Conservation (phyloP, 352 stramenopile genomes). For the Phytopythium cucurbitacearum region DNA sequence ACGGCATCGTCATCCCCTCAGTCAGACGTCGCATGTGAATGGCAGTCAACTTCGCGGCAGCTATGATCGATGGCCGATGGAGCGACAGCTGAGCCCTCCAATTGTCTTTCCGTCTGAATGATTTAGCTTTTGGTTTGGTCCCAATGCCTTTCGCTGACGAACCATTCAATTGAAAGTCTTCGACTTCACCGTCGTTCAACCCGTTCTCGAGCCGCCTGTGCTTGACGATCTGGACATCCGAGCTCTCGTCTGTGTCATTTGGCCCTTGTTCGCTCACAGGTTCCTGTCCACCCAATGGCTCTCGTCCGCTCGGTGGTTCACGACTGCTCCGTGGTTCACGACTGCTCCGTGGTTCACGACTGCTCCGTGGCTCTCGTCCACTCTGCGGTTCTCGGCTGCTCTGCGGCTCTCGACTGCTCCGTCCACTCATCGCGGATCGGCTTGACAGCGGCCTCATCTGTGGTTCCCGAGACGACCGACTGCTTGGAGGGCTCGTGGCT, state of each 20-base stretch:
- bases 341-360: background rate
- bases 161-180: too few species aligned
- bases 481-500: constrained; percentile 21
- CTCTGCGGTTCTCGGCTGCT: constrained; percentile 7
- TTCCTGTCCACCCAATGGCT: too few species aligned
- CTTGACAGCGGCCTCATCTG: constrained; percentile 29
- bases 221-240: too few species aligned
- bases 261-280: too few species aligned
- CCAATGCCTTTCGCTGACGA: too few species aligned
- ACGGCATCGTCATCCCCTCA: background rate
- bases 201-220: too few species aligned
- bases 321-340: background rate
- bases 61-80: constrained; percentile 13
- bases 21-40: constrained; percentile 11
- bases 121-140: too few species aligned
- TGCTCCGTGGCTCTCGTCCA: constrained; percentile 4
- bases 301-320: background rate
- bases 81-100: constrained; percentile 11
- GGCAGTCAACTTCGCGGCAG: background rate
- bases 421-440: constrained; percentile 1
- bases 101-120: background rate
- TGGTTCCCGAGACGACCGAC: constrained; percentile 12
- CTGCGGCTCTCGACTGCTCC: constrained; percentile 1
- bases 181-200: too few species aligned
- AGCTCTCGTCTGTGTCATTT: too few species aligned